Percentiles rank a stretch among this genome's conserved stretches.
These are phyloP conservation scores for Calonectria montana DNA, from an alignment of 2,329 filamentous ascomycete genomes.

Conservation along the genomic window DNA sequence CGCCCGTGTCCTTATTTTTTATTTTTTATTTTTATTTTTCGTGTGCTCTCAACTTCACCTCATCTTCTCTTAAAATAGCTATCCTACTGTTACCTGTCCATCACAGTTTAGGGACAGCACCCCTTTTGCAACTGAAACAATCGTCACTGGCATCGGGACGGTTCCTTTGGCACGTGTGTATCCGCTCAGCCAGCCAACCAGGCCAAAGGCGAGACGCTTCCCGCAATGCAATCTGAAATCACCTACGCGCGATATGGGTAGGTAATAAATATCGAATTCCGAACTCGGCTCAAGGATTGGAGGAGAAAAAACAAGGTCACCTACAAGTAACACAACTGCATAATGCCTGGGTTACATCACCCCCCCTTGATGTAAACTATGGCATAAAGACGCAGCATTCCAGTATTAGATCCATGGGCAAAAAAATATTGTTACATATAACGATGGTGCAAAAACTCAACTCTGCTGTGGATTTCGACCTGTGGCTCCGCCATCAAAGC, in stretches of 20 bases:
- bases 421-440: not conserved
- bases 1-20: not conserved
- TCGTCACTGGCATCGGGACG: not conserved
- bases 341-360: not conserved
- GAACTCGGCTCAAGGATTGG: not conserved
- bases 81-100: not conserved
- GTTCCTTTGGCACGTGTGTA: not conserved
- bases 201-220: not conserved
- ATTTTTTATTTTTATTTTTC: not conserved
- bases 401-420: not conserved
- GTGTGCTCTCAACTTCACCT: too few relatives aligned
- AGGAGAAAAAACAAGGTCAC: too few relatives aligned
- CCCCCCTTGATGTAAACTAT: not conserved
- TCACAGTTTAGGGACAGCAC: not conserved
- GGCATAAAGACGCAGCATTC: not conserved
- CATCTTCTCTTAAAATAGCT: not conserved
- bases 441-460: not conserved
- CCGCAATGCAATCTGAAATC: not conserved
- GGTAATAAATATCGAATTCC: not conserved
- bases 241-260: not conserved
- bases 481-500: conserved; percentile 18
- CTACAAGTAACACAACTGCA: not conserved
- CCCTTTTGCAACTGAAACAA: conserved; percentile 1
- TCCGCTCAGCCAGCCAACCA: not conserved
- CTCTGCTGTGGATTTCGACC: not conserved